Base-by-base conservation (phyloP, 805 yeast species). In the Spathaspora passalidarum region DNA sequence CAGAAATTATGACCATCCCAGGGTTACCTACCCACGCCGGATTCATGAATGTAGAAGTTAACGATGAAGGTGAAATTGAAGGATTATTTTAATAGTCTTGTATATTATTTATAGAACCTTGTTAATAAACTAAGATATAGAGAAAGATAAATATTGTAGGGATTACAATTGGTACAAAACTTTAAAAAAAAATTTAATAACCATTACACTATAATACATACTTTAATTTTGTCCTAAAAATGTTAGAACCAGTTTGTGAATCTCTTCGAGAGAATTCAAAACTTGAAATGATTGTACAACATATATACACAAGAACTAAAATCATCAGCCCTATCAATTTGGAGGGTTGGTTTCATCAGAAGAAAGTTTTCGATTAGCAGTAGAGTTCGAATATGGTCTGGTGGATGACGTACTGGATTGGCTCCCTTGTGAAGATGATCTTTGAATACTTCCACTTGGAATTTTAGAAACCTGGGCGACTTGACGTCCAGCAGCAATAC, bases 11-110 rank as follows among this genome's bases (percentile, higher is more conserved):
- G 84, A 92, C 99, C 21, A 91, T 92, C 57, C 99, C 99, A 21
- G 99, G 99, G 49, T 75, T 92, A 61, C 95, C 97, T 46, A 92
- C 98, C 8, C 91, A 88, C 64, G 86, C 95, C 56, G 98, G 98
- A 20, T 92, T 87, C 75, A 88, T 92, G 96, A 88, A 91, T 61
- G 97, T 92, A 48, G 99, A 92, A 68, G 94, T 92, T 45, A 82
- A 86, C 64, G 86, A 88, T 25, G 76, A 79, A 25, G 99, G 98
- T 47, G 90, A 90, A 61, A 91, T 92, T 56, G 96, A 89, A 57
- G 98, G 98, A 23, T 76, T 91, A 63, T 91, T 91, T 63, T 91
- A 74, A 52, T 13, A 40, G 37, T 34, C 39, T 32, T 34, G 25
- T 32, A 29, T 20, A 20, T 29, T 26, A n/a, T 25, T 29, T 40